Conservation (phyloP, 2,329 filamentous ascomycete species). For the Epicoccum nigrum region DNA sequence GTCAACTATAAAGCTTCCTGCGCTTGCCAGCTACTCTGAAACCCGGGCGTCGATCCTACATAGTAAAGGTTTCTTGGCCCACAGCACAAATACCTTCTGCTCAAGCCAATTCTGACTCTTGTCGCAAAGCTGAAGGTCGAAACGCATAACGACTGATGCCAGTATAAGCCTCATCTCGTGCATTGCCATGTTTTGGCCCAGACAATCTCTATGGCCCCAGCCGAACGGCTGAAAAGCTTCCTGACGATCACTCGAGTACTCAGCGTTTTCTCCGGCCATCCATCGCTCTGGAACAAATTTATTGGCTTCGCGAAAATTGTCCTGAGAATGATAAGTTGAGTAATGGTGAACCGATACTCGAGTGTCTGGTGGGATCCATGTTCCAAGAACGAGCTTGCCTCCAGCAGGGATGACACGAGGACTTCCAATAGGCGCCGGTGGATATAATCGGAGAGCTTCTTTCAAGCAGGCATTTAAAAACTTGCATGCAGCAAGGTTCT, state of each 20-base stretch:
- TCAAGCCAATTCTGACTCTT: background rate
- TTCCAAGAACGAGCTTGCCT: slow-evolving; percentile 42
- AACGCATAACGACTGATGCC: background rate
- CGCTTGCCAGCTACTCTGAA: too few relatives aligned
- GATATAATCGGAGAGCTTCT: slow-evolving; percentile 53
- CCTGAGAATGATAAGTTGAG: background rate
- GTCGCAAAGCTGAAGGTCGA: background rate
- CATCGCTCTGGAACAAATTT: background rate
- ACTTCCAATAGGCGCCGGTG: slow-evolving; percentile 48
- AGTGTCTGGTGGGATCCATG: background rate
- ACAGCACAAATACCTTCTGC: background rate
- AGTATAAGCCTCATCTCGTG: background rate
- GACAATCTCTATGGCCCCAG: background rate
- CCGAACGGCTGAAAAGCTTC: background rate
- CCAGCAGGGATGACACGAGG: slow-evolving; percentile 38
- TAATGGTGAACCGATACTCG: background rate
- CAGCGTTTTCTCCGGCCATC: background rate
- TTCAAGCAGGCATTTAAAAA: slow-evolving; percentile 54
- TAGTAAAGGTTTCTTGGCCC: background rate
- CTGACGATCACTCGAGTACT: background rate
- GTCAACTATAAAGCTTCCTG: too few relatives aligned
- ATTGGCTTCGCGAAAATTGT: background rate
- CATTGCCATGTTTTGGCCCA: background rate
- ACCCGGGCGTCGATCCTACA: too few relatives aligned
- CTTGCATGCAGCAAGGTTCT: background rate